Evolutionary conservation across 148 eudicot genomes (phyloP).

Genomic region (Amaranthus palmeri): DNA sequence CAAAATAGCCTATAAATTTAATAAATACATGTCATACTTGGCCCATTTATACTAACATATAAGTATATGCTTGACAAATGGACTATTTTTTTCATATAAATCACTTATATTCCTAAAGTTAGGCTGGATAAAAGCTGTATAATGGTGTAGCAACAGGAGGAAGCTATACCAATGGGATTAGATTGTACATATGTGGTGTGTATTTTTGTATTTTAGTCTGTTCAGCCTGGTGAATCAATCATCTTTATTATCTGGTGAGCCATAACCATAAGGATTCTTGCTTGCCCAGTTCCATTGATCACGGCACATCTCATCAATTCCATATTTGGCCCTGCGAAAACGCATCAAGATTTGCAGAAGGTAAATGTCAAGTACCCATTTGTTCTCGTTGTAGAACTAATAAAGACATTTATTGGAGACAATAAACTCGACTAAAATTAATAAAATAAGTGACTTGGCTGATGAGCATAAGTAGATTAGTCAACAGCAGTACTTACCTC

Average conservation of each 20-base stretch:
- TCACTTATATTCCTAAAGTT: slow-evolving; percentile 25
- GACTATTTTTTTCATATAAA: slow-evolving; percentile 6
- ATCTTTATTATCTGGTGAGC: slow-evolving; percentile 33
- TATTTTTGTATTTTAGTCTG: slow-evolving; percentile 5
- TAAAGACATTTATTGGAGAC: not conserved
- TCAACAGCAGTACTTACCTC: slow-evolving; percentile 54
- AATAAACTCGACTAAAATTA: not conserved
- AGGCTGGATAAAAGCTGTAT: slow-evolving; percentile 10
- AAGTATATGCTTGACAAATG: not conserved
- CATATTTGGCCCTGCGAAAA: slow-evolving; percentile 68
- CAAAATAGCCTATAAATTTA: slow-evolving; percentile 20
- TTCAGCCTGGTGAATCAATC: slow-evolving; percentile 14
- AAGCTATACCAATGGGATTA: slow-evolving; percentile 12
- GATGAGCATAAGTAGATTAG: not conserved
- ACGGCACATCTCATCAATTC: slow-evolving; percentile 86
- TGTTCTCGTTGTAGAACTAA: not conserved
- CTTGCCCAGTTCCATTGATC: slow-evolving; percentile 98
- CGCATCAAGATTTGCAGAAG: not conserved
- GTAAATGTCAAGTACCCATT: not conserved
- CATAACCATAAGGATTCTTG: slow-evolving; percentile 85
- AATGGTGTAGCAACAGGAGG: slow-evolving; percentile 12
- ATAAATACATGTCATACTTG: slow-evolving; percentile 26
- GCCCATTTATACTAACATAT: slow-evolving; percentile 30
- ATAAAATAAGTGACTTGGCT: not conserved
- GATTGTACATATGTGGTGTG: slow-evolving; percentile 24